Base-by-base conservation (phyloP, 2,329 filamentous ascomycete species). In the Phialemonium atrogriseum region DNA sequence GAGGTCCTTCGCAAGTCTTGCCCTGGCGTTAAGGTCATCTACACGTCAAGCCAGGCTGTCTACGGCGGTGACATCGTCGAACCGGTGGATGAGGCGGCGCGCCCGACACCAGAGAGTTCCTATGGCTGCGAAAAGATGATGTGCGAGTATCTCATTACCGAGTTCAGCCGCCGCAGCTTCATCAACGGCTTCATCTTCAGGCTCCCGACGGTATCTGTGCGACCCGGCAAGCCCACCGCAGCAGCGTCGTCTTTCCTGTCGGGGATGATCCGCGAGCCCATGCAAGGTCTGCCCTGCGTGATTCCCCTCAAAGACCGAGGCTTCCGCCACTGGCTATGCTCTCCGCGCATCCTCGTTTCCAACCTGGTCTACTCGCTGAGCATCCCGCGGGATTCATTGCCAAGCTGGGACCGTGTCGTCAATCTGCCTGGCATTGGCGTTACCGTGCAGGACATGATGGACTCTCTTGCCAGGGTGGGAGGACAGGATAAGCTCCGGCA, bases 111-210 rank as follows among this genome's bases (percentile, higher is more conserved):
- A 0, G 60, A 71, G 39, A 64, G 60, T 16, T 68, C 63, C n/a
- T 73, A 73, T 39, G 69, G 69, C 7, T 64, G 64, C 1, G 62
- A 70, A 42, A 73, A 73, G 41, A 51, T 72, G 24, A 68, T 73
- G 44, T 65, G 68, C 36, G 69, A 73, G 46, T 64, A 60, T 2
- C 49, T 72, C 4, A 47, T 73, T 38, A 72, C 72, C 45, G 69
- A 73, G 32, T 71, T 70, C 43, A 69, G 65, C 10, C 52, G 68
- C 8, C 57, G 65, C 16, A 60, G 62, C 1, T 59, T 69, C 22
- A 64, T 73, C 31, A 65, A 64, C 24, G 68, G 66, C 5, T 59
- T 68, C 18, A 57, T 55, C 2, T 54, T 70, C 9, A 61, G 68
- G 2, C 61, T 73, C n/a, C 68, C 68, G 0, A 71, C 68, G 0